A percentile compares a stretch with the other conserved stretches of the same genome.
These are phyloP conservation scores for Penicillium lagena DNA, from an alignment of 495 filamentous ascomycete genomes.

Conservation along the genomic window DNA sequence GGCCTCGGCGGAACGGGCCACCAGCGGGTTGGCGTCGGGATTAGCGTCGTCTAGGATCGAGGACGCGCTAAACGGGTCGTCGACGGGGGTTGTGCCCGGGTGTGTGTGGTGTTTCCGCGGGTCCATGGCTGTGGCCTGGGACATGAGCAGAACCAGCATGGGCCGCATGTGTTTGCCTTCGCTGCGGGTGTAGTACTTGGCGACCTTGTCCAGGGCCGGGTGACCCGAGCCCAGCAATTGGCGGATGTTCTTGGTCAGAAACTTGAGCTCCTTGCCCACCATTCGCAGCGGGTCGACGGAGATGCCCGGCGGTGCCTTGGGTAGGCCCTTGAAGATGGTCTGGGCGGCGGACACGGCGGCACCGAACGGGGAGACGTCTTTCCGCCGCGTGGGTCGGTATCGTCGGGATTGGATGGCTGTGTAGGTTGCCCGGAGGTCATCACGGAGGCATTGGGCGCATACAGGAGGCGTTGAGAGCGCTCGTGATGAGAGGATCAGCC, in stretches of 20 bases:
- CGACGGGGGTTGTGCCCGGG: conserved; percentile 46
- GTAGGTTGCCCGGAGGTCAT: conserved; percentile 27
- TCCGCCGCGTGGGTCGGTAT: conserved; percentile 38
- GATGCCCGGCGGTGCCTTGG: conserved; percentile 50
- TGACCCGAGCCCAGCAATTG: conserved; percentile 87
- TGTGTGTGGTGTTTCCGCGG: conserved; percentile 50
- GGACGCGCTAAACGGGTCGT: conserved; percentile 70
- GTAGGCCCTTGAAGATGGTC: conserved; percentile 68
- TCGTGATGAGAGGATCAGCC: conserved; percentile 33
- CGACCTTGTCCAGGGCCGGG: conserved; percentile 86
- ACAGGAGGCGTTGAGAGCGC: conserved; percentile 23
- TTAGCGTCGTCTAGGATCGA: conserved; percentile 76
- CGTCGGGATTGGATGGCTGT: conserved; percentile 29
- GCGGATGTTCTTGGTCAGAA: conserved; percentile 80
- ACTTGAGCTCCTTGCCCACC: conserved; percentile 93
- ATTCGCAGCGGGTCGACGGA: conserved; percentile 71
- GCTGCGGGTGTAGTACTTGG: conserved; percentile 96
- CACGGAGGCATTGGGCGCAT: conserved; percentile 40
- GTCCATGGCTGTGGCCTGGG: conserved; percentile 75
- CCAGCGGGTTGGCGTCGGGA: conserved; percentile 54
- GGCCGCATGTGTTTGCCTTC: conserved; percentile 97
- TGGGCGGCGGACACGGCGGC: conserved; percentile 74
- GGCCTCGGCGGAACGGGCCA: conserved; percentile 41
- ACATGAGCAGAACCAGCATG: conserved; percentile 92
- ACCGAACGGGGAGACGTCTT: conserved; percentile 48